A percentile compares a stretch with the other conserved stretches of the same genome.
These are phyloP conservation scores for Curvularia sp. DNA, from an alignment of 2,329 filamentous ascomycete species.

Conservation along the genomic window DNA sequence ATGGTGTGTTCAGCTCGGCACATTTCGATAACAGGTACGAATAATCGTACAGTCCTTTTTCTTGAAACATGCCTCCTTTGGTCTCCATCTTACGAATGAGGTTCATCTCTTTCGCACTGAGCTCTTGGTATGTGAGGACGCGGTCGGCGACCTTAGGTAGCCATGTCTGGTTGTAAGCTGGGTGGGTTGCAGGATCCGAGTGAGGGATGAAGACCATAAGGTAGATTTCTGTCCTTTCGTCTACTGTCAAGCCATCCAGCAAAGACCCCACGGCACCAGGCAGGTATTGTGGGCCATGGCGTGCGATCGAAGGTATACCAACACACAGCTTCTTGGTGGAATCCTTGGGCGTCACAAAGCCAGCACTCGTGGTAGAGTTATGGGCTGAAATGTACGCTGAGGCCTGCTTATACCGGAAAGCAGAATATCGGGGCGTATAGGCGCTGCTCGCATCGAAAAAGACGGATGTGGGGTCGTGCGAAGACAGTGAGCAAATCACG, in stretches of 20 bases:
- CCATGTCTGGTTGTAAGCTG: conserved; percentile 53
- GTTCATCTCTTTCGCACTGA: conserved; percentile 39
- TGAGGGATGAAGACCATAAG: conserved; percentile 56
- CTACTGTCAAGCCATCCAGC: conserved; percentile 51
- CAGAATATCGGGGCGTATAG: conserved; percentile 44
- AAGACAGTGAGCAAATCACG: conserved; percentile 33
- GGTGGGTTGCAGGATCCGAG: conserved; percentile 51
- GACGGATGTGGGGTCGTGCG: conserved; percentile 46
- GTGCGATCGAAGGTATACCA: conserved; percentile 53
- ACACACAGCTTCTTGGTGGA: conserved; percentile 50
- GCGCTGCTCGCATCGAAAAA: conserved; percentile 46
- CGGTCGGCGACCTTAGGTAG: conserved; percentile 49
- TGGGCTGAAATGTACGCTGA: conserved; percentile 33
- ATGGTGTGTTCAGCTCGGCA: conserved; percentile 47
- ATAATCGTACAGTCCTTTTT: conserved; percentile 57
- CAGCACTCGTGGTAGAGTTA: conserved; percentile 25
- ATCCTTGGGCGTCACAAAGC: conserved; percentile 21
- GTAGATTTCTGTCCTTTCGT: conserved; percentile 53
- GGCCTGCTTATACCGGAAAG: conserved; percentile 40
- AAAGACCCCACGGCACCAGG: conserved; percentile 53
- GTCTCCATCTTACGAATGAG: conserved; percentile 45
- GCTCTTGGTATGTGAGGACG: conserved; percentile 51
- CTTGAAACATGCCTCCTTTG: conserved; percentile 36
- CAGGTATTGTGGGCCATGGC: conserved; percentile 53
- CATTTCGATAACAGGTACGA: conserved; percentile 53